These are phyloP conservation scores for Alopecurus myosuroides DNA, from an alignment of 176 grass and related monocot species.

Conservation along the genomic window DNA sequence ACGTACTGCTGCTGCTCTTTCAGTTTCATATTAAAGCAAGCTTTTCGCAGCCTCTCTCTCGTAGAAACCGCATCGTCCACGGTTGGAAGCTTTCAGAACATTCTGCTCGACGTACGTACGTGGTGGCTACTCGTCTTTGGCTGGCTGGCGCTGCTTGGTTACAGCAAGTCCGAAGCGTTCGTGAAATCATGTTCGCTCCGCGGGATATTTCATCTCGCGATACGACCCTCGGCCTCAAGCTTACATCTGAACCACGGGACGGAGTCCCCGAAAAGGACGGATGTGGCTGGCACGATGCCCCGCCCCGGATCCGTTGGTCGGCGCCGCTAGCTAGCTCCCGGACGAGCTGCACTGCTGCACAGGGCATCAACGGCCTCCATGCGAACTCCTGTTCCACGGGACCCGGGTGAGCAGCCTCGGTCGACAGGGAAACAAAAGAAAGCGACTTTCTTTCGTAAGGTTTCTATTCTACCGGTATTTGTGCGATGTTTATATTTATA, in stretches of 20 bases:
- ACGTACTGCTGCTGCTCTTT: neutral
- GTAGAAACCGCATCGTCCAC: neutral
- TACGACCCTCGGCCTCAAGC: neutral
- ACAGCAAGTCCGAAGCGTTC: neutral
- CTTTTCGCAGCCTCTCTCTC: too few relatives aligned
- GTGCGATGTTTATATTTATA: neutral
- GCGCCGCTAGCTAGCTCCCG: neutral
- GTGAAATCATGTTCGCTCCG: neutral
- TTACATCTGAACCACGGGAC: neutral
- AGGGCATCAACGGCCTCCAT: slow-evolving; percentile 24
- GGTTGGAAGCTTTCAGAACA: neutral
- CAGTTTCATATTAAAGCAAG: neutral
- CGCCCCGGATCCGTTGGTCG: neutral
- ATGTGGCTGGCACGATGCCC: neutral
- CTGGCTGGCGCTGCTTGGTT: neutral
- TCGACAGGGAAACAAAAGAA: neutral
- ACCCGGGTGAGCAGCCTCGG: neutral
- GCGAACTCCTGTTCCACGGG: slow-evolving; percentile 5
- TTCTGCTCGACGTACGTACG: neutral
- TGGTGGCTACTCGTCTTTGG: neutral
- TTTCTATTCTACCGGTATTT: neutral
- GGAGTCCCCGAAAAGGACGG: neutral
- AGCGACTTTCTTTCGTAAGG: neutral
- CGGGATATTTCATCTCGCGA: neutral
- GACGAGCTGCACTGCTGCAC: neutral